phyloP scores from a whole-genome alignment of 805 yeast genomes.

The Saccharomycopsis sp. region DNA sequence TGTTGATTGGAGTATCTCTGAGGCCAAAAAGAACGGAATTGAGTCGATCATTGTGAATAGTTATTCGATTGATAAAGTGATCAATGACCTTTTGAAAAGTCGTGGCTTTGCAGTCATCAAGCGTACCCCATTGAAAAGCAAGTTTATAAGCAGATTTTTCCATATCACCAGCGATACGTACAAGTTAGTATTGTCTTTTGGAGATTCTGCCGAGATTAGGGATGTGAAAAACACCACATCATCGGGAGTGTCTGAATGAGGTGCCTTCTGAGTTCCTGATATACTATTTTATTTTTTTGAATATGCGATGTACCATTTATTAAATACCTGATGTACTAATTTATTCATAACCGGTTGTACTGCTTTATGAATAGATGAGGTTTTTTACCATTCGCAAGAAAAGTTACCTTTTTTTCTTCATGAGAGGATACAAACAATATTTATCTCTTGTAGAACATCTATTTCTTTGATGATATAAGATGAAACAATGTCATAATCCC shows the following conservation, averaged over 20 bases:
- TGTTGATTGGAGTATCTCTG: slow-evolving; percentile 50
- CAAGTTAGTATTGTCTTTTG: not conserved
- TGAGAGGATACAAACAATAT: too few species aligned
- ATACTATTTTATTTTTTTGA: not conserved
- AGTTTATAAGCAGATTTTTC: not conserved
- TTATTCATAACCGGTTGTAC: too few species aligned
- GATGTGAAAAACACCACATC: not conserved
- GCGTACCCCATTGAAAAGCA: not conserved
- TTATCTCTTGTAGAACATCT: too few species aligned
- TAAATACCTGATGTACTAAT: too few species aligned
- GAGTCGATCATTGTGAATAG: not conserved
- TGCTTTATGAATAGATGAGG: too few species aligned
- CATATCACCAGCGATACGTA: not conserved
- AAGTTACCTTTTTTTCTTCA: too few species aligned
- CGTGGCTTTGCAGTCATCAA: not conserved
- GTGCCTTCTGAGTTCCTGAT: not conserved
- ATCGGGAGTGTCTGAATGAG: not conserved
- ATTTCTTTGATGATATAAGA: too few species aligned
- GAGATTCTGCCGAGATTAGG: not conserved
- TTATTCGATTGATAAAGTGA: not conserved
- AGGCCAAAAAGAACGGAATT: slow-evolving; percentile 30
- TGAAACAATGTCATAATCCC: too few species aligned
- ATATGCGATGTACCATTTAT: too few species aligned
- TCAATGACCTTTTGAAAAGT: not conserved
- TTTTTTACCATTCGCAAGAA: too few species aligned